Conservation (phyloP, 108 stramenopile genomes). For the Aurantiochytrium sp. region DNA sequence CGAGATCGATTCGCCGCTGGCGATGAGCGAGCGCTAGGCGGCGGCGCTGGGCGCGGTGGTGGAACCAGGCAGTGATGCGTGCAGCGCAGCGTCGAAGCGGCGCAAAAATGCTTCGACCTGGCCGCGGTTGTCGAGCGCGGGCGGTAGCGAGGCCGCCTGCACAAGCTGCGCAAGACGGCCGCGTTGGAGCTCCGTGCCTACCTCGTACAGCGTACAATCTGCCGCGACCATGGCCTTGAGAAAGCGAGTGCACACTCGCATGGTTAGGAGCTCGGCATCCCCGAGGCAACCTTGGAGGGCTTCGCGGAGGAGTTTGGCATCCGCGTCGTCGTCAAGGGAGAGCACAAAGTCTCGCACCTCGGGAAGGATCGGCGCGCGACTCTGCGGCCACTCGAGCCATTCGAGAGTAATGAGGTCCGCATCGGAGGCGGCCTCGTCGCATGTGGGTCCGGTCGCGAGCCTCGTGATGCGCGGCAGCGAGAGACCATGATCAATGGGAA, state of each 20-base stretch:
- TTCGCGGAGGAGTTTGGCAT: background rate
- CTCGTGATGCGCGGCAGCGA: background rate
- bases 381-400: slow-evolving; percentile 13
- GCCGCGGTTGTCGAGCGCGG: background rate
- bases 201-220: background rate
- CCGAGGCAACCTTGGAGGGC: background rate
- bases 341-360: background rate
- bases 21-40: too few relatives aligned
- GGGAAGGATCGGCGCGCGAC: background rate
- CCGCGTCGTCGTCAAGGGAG: background rate
- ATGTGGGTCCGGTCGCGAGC: background rate
- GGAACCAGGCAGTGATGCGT: background rate
- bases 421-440: background rate
- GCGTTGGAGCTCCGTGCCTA: background rate
- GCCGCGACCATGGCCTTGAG: background rate
- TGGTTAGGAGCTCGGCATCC: background rate
- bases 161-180: background rate
- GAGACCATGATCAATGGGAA: slow-evolving; percentile 9
- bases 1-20: too few relatives aligned
- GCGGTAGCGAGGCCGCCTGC: background rate
- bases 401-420: background rate
- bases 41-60: too few relatives aligned
- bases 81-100: background rate
- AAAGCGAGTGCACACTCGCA: background rate
- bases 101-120: background rate